Percentiles rank a stretch among this genome's conserved stretches.
Conservation (phyloP, 352 stramenopile genomes). For the Phytophthora melonis region DNA sequence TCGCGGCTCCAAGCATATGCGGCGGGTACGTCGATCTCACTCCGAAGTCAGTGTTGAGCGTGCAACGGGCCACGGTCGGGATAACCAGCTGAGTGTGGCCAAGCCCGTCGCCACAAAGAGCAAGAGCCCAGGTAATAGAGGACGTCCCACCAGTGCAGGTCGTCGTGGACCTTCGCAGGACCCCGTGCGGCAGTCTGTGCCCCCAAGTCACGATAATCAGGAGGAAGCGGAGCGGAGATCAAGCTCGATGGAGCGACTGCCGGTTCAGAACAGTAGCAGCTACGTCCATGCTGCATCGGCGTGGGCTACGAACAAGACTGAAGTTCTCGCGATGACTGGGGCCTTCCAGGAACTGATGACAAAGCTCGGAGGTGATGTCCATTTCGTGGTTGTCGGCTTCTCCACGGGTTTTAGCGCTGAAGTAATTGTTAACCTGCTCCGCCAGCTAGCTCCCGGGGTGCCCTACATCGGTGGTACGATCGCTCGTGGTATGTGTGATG, state of each 20-base stretch:
- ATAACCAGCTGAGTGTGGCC: conserved; percentile 18
- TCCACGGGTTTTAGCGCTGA: conserved; percentile 85
- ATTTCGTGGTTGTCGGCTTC: conserved; percentile 89
- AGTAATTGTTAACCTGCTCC: conserved; percentile 74
- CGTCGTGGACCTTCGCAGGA: conserved; percentile 35
- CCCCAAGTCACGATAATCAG: conserved; percentile 36
- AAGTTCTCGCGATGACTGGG: conserved; percentile 76
- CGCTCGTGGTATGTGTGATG: conserved; percentile 85
- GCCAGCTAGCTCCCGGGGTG: conserved; percentile 79
- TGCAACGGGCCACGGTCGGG: conserved; percentile 25
- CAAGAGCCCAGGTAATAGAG: conserved; percentile 27
- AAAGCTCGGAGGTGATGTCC: conserved; percentile 79
- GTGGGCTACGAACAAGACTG: conserved; percentile 78
- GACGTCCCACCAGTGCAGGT: conserved; percentile 20
- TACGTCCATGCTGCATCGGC: conserved; percentile 77
- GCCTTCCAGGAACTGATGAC: conserved; percentile 84
- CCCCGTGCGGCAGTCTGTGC: conserved; percentile 32
- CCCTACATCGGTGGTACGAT: conserved; percentile 89
- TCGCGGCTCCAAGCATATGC: conserved; percentile 49
- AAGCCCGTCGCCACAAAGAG: conserved; percentile 26
- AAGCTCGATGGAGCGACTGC: conserved; percentile 59
- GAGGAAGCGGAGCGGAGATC: conserved; percentile 58
- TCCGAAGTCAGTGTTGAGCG: conserved; percentile 58
- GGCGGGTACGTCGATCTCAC: conserved; percentile 51
- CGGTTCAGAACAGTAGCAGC: conserved; percentile 62